phyloP scores from a whole-genome alignment of 768 basidiomycete genomes.

The Lactarius hatsudake region DNA sequence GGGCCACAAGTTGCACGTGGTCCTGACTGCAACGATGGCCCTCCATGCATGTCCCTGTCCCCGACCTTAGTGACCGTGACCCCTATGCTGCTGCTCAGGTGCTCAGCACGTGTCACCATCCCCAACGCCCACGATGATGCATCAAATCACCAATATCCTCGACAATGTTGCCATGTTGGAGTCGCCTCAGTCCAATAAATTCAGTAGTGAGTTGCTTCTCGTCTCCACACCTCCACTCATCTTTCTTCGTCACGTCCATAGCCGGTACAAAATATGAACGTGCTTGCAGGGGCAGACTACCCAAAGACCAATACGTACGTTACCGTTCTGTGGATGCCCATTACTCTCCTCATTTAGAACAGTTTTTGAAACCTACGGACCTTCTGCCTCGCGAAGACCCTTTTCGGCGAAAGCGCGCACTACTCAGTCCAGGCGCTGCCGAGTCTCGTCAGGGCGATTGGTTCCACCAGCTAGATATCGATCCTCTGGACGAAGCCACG shows the following conservation, averaged over 20 bases:
- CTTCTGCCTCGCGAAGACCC: slow-evolving; percentile 38
- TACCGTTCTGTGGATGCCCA: slow-evolving; percentile 13
- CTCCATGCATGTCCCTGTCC: no score
- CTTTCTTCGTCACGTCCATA: background rate
- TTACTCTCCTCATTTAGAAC: slow-evolving; percentile 10
- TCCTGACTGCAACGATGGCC: no score
- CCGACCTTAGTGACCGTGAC: no score
- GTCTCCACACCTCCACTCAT: background rate
- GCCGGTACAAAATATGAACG: slow-evolving; percentile 22
- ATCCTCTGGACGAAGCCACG: slow-evolving; percentile 67
- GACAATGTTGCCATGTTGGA: background rate
- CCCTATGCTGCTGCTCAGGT: no score
- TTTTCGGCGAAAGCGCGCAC: slow-evolving; percentile 32
- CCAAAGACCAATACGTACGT: slow-evolving; percentile 28
- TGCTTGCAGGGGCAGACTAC: slow-evolving; percentile 19
- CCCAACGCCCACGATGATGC: background rate
- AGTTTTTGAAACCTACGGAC: slow-evolving; percentile 51
- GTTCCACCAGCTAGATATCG: slow-evolving; percentile 67
- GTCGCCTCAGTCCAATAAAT: slow-evolving; percentile 6
- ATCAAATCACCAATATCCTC: slow-evolving; percentile 15
- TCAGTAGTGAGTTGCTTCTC: slow-evolving; percentile 7
- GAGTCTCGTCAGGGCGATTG: slow-evolving; percentile 59
- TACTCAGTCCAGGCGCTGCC: slow-evolving; percentile 54
- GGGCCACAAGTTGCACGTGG: no score
- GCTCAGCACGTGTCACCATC: no score